A percentile compares a stretch with the other conserved stretches of the same genome.
phyloP scores from a whole-genome alignment of 768 basidiomycete species.

The Leccinellum luteum region DNA sequence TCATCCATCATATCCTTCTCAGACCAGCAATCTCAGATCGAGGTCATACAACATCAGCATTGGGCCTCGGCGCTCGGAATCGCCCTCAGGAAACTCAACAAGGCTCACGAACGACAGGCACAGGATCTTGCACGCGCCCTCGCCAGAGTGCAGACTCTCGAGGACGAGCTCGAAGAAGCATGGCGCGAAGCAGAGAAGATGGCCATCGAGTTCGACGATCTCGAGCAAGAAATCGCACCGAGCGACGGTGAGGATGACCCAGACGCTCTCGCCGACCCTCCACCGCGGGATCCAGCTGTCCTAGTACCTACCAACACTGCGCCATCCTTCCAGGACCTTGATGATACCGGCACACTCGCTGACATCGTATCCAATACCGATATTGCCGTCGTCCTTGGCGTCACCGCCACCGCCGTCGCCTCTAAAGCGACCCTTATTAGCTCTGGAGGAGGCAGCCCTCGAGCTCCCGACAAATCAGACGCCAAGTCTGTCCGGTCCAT shows the following conservation, averaged over 20 bases:
- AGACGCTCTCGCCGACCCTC: neutral
- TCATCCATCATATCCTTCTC: constrained; percentile 54
- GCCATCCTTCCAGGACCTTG: constrained; percentile 15
- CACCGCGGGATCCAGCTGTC: neutral
- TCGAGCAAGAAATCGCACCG: constrained; percentile 38
- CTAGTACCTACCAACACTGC: constrained; percentile 20
- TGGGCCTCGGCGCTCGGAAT: constrained; percentile 75
- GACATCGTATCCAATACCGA: constrained; percentile 25
- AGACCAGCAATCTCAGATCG: constrained; percentile 66
- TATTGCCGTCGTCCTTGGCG: constrained; percentile 34
- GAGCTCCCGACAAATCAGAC: constrained; percentile 11
- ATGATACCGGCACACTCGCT: constrained; percentile 27
- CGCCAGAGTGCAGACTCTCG: constrained; percentile 50
- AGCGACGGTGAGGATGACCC: constrained; percentile 13
- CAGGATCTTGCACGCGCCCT: constrained; percentile 51
- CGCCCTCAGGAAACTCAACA: constrained; percentile 77
- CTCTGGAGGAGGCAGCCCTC: constrained; percentile 1
- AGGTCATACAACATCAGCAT: constrained; percentile 59
- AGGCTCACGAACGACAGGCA: constrained; percentile 64
- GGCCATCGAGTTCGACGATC: constrained; percentile 68
- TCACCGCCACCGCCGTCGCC: constrained; percentile 38
- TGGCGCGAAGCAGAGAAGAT: constrained; percentile 77
- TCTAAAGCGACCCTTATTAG: constrained; percentile 35
- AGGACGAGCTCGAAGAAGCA: constrained; percentile 74
- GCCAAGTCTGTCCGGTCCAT: constrained; percentile 25